A percentile compares a stretch with the other conserved stretches of the same genome.
Conservation (phyloP, 805 yeast genomes). For the Brettanomyces anomalus region DNA sequence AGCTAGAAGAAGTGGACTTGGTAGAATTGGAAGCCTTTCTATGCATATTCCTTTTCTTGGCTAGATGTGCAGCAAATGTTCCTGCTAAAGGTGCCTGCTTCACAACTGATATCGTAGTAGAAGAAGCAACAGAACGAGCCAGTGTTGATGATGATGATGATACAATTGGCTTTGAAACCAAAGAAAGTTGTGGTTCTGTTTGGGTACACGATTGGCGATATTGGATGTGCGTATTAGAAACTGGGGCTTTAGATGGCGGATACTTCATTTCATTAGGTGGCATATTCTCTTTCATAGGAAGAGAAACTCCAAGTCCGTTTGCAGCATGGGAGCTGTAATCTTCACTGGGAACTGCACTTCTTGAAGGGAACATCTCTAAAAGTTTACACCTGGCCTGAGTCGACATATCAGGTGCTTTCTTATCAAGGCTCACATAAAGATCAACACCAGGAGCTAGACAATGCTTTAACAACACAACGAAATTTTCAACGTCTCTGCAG, state of each 20-base stretch:
- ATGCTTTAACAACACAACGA: conserved; percentile 13
- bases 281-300: not conserved
- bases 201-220: no score
- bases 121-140: no score
- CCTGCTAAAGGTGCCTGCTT: not conserved
- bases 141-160: no score
- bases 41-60: no score
- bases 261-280: not conserved
- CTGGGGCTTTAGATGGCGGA: not conserved
- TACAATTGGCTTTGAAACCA: no score
- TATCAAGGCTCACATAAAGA: conserved; percentile 6
- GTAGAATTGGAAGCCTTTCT: not conserved
- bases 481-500: conserved; percentile 9
- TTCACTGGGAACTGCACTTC: not conserved
- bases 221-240: not conserved
- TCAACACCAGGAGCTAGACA: conserved; percentile 6
- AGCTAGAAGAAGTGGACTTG: not conserved
- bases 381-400: conserved; percentile 1
- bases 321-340: not conserved
- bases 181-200: no score
- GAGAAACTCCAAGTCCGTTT: not conserved
- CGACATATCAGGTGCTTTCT: conserved; percentile 1
- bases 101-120: no score
- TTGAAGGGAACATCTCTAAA: conserved; percentile 7
- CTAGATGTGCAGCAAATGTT: conserved; percentile 1